phyloP scores from a whole-genome alignment of 768 basidiomycete species.

The Pleurotus eryngii region DNA sequence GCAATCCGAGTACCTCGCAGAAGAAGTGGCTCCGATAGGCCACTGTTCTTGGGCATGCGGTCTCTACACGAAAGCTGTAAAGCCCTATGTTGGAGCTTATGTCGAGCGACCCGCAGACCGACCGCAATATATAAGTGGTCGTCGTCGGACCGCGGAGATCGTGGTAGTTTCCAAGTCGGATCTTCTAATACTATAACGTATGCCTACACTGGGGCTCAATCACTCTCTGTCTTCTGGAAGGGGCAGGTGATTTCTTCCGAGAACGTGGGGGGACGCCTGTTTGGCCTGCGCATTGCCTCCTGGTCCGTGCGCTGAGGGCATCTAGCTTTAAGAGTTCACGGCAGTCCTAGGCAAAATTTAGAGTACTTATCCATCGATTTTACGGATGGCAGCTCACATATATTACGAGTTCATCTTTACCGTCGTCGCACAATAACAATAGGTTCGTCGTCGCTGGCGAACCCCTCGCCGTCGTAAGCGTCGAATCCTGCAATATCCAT shows the following conservation, averaged over 20 bases:
- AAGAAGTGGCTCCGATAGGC: no score
- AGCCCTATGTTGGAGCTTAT: no score
- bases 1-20: no score
- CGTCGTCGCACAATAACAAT: slow-evolving; percentile 1
- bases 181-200: not conserved
- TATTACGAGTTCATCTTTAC: not conserved
- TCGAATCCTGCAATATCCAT: not conserved
- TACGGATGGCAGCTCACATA: slow-evolving; percentile 4
- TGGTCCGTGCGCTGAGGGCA: slow-evolving; percentile 1
- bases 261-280: no score
- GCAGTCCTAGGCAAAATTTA: not conserved
- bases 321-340: not conserved
- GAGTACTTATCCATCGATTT: not conserved
- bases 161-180: not conserved
- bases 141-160: slow-evolving; percentile 4
- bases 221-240: not conserved
- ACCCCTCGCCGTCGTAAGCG: slow-evolving; percentile 1
- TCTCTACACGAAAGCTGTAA: no score
- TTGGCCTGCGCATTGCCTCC: not conserved
- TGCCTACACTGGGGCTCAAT: not conserved
- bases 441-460: slow-evolving; percentile 6
- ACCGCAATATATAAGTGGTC: not conserved
- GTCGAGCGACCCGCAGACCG: no score
- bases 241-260: not conserved
- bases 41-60: no score